Evolutionary conservation across 257 asterid species (phyloP).

Genomic region (Jacaranda mimosifolia): DNA sequence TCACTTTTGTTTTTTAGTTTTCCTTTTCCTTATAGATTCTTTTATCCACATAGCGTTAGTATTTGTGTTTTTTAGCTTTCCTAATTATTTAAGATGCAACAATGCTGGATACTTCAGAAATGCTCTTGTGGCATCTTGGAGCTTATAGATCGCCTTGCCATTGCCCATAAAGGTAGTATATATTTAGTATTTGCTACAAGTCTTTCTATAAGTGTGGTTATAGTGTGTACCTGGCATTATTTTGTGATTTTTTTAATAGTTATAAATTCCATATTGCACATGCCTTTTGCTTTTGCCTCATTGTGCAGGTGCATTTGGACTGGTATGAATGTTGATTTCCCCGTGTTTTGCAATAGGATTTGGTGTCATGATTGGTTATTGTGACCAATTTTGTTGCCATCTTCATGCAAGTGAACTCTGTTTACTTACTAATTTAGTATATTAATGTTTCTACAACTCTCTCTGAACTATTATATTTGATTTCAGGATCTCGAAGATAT

Average conservation of each 20-base stretch:
- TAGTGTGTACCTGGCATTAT: background rate
- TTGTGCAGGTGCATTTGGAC: background rate
- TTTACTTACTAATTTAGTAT: background rate
- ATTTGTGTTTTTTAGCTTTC: background rate
- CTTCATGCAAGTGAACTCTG: background rate
- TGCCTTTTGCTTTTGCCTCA: background rate
- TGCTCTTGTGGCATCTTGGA: background rate
- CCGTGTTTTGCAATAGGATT: background rate
- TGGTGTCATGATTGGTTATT: constrained; percentile 3
- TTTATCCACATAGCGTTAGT: too few relatives aligned
- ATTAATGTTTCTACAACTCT: background rate
- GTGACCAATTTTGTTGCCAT: background rate
- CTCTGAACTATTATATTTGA: constrained; percentile 10
- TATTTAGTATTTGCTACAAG: background rate
- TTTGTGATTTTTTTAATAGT: background rate
- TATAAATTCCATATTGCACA: background rate
- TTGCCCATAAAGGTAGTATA: background rate
- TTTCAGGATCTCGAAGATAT: constrained; percentile 21
- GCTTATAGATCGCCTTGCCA: background rate
- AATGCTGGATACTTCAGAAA: background rate
- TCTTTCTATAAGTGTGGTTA: background rate
- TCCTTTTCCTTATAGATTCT: too few relatives aligned
- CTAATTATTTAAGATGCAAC: background rate
- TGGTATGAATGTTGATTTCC: background rate
- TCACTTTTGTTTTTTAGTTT: too few relatives aligned